Conservation (phyloP, 2,329 filamentous ascomycete genomes). For the Lachnellula arida region DNA sequence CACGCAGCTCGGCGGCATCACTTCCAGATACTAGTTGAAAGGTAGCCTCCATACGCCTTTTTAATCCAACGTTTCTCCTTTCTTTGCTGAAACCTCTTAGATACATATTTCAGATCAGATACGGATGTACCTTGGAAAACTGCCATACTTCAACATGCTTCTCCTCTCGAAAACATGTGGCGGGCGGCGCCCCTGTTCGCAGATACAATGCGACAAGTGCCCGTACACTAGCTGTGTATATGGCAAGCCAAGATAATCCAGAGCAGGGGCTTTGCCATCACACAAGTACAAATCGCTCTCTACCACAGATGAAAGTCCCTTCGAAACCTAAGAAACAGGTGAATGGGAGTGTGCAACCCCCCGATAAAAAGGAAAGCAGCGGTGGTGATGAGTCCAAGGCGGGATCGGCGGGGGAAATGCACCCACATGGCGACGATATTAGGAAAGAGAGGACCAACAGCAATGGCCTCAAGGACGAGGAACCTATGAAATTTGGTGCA, state of each 20-base stretch:
- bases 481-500: not conserved
- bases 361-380: not conserved
- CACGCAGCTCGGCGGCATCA: constrained; percentile 56
- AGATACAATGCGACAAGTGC: constrained; percentile 79
- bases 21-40: constrained; percentile 64
- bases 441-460: not conserved
- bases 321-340: not conserved
- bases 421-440: not conserved
- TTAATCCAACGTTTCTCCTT: constrained; percentile 6
- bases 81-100: constrained; percentile 39
- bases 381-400: not conserved
- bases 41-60: constrained; percentile 38
- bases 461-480: not conserved
- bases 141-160: constrained; percentile 78
- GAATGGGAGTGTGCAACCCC: not conserved
- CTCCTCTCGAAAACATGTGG: constrained; percentile 65
- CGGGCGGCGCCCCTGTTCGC: constrained; percentile 64
- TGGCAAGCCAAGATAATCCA: constrained; percentile 76
- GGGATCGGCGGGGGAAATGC: not conserved
- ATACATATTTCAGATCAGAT: constrained; percentile 75
- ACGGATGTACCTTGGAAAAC: constrained; percentile 65
- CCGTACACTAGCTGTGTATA: constrained; percentile 71
- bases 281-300: constrained; percentile 13
- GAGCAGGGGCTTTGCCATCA: constrained; percentile 61
- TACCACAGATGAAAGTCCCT: constrained; percentile 1